These are phyloP conservation scores for Beauveria sp. DNA, from an alignment of 2,329 filamentous ascomycete genomes.

Conservation along the genomic window DNA sequence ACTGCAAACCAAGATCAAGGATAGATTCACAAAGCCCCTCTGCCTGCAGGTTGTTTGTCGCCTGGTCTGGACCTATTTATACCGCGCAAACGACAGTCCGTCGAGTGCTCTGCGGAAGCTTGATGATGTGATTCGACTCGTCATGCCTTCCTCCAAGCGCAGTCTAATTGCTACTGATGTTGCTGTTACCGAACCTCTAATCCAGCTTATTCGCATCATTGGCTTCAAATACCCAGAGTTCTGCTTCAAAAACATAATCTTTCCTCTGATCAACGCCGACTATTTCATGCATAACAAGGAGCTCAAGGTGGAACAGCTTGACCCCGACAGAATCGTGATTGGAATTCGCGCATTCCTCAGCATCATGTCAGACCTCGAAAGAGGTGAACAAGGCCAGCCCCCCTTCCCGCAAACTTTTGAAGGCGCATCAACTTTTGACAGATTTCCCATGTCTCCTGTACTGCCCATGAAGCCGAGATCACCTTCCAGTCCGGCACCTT, in stretches of 20 bases:
- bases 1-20: slow-evolving; percentile 75
- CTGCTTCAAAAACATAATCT: slow-evolving; percentile 88
- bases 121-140: slow-evolving; percentile 80
- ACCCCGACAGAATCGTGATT: slow-evolving; percentile 95
- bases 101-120: slow-evolving; percentile 67
- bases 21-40: slow-evolving; percentile 67
- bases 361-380: slow-evolving; percentile 89
- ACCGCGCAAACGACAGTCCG: slow-evolving; percentile 67
- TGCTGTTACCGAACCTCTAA: slow-evolving; percentile 78
- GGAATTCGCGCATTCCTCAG: slow-evolving; percentile 90
- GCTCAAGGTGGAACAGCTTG: slow-evolving; percentile 80
- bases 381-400: slow-evolving; percentile 65
- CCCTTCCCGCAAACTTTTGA: slow-evolving; percentile 72
- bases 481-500: slow-evolving; percentile 20
- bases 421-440: slow-evolving; percentile 31
- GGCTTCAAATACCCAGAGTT: slow-evolving; percentile 91
- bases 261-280: slow-evolving; percentile 88
- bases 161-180: slow-evolving; percentile 77
- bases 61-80: slow-evolving; percentile 89
- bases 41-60: slow-evolving; percentile 86
- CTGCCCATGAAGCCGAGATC: slow-evolving; percentile 30
- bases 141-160: slow-evolving; percentile 73
- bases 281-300: slow-evolving; percentile 71
- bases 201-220: slow-evolving; percentile 89
- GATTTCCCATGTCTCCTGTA: slow-evolving; percentile 41